Evolutionary conservation across 2,329 filamentous ascomycete species (phyloP).

Genomic region (Helicocarpus griseus): DNA sequence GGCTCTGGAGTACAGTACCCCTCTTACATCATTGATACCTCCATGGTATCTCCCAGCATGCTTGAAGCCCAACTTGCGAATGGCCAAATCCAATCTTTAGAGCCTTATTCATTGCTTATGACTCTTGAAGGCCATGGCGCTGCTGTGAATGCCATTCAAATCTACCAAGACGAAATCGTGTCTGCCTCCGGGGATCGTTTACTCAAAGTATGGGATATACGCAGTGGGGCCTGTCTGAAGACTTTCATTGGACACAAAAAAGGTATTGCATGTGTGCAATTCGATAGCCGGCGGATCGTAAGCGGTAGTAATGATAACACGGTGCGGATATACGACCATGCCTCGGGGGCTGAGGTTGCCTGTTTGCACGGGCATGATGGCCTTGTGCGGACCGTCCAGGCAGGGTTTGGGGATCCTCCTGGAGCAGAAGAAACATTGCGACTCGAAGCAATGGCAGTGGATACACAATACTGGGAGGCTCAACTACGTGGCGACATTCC

Average conservation of each 20-base stretch:
- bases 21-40: conserved; percentile 46
- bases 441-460: conserved; percentile 61
- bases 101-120: conserved; percentile 68
- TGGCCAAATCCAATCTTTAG: conserved; percentile 35
- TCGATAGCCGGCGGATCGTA: conserved; percentile 84
- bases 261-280: conserved; percentile 95
- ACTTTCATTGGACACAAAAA: conserved; percentile 84
- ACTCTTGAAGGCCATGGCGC: conserved; percentile 75
- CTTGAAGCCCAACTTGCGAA: conserved; percentile 36
- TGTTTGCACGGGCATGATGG: conserved; percentile 72
- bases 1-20: conserved; percentile 39
- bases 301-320: conserved; percentile 95
- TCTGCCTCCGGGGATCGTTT: conserved; percentile 89
- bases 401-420: conserved; percentile 81
- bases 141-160: conserved; percentile 92
- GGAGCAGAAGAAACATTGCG: conserved; percentile 68
- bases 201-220: conserved; percentile 92
- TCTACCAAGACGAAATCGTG: conserved; percentile 74
- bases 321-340: conserved; percentile 86
- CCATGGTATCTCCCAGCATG: conserved; percentile 28
- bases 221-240: conserved; percentile 62
- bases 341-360: conserved; percentile 78
- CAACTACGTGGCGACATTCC: conserved; percentile 36
- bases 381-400: conserved; percentile 88
- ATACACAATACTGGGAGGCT: conserved; percentile 60